phyloP scores from a whole-genome alignment of 352 stramenopile genomes.

The Pythium biforme region DNA sequence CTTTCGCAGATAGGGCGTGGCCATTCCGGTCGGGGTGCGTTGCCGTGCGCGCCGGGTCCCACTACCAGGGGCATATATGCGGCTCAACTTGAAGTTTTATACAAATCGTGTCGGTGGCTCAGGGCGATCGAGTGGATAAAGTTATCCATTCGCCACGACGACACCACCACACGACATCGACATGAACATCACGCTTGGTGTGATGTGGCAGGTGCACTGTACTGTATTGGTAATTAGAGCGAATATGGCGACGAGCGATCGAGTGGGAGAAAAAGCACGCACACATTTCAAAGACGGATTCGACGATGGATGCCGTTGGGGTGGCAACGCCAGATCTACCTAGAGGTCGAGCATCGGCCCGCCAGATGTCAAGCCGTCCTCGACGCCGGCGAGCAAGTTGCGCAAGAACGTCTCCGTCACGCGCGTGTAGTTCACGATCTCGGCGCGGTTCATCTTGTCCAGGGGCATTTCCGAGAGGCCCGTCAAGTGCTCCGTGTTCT shows the following conservation, averaged over 20 bases:
- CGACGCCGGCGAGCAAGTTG: slow-evolving; percentile 89
- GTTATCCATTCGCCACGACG: too few relatives aligned
- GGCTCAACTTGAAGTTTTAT: too few relatives aligned
- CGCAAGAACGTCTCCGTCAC: slow-evolving; percentile 92
- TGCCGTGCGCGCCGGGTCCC: too few relatives aligned
- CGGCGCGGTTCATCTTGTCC: slow-evolving; percentile 90
- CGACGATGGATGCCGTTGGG: neutral
- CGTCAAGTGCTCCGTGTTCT: slow-evolving; percentile 91
- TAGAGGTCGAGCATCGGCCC: slow-evolving; percentile 28
- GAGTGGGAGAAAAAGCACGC: neutral
- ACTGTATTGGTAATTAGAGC: slow-evolving; percentile 24
- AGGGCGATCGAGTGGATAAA: too few relatives aligned
- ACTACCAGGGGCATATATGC: too few relatives aligned
- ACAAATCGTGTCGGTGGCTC: too few relatives aligned
- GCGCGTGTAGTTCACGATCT: slow-evolving; percentile 95
- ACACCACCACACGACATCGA: too few relatives aligned
- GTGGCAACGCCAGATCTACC: slow-evolving; percentile 1
- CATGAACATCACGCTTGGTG: too few relatives aligned
- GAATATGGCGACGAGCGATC: slow-evolving; percentile 2
- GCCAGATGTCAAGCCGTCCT: slow-evolving; percentile 82
- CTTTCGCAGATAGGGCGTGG: too few relatives aligned
- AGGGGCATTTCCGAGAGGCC: slow-evolving; percentile 90
- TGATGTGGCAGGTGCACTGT: too few relatives aligned
- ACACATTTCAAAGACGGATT: neutral
- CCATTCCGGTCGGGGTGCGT: too few relatives aligned